A percentile compares a stretch with the other conserved stretches of the same genome.
These are phyloP conservation scores for Trichoderma koningiopsis DNA, from an alignment of 2,329 filamentous ascomycete species.

Conservation along the genomic window DNA sequence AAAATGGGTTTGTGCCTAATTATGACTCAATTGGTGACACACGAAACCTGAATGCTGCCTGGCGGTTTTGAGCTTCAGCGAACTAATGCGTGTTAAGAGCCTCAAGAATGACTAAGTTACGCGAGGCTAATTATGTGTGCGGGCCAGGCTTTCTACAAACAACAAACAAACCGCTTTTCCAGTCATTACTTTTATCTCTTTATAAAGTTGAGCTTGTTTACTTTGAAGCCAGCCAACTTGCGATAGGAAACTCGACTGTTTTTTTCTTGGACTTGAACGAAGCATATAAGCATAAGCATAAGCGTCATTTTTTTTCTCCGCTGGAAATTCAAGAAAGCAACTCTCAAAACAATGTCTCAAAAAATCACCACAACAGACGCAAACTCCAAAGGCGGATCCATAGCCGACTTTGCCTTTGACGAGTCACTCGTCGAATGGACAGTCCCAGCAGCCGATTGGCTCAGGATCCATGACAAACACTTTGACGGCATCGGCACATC, in stretches of 20 bases:
- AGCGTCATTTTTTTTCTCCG: neutral
- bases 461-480: conserved; percentile 21
- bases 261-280: neutral
- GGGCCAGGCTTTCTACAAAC: neutral
- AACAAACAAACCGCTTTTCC: neutral
- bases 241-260: neutral
- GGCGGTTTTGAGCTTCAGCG: neutral
- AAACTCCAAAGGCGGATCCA: conserved; percentile 2
- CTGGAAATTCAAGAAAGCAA: neutral
- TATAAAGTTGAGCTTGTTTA: neutral
- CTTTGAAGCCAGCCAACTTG: neutral
- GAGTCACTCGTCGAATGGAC: conserved; percentile 22
- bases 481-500: conserved; percentile 39
- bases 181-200: neutral
- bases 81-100: conserved; percentile 1
- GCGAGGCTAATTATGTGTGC: neutral
- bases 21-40: neutral
- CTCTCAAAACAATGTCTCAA: neutral
- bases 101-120: neutral
- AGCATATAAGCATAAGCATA: neutral
- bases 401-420: conserved; percentile 17
- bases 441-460: conserved; percentile 19
- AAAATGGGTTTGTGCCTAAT: neutral
- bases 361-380: neutral
- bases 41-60: neutral